Percentiles rank a stretch among this genome's conserved stretches.
These are phyloP conservation scores for Lactarius sp. DNA, from an alignment of 768 basidiomycete species.

Conservation along the genomic window DNA sequence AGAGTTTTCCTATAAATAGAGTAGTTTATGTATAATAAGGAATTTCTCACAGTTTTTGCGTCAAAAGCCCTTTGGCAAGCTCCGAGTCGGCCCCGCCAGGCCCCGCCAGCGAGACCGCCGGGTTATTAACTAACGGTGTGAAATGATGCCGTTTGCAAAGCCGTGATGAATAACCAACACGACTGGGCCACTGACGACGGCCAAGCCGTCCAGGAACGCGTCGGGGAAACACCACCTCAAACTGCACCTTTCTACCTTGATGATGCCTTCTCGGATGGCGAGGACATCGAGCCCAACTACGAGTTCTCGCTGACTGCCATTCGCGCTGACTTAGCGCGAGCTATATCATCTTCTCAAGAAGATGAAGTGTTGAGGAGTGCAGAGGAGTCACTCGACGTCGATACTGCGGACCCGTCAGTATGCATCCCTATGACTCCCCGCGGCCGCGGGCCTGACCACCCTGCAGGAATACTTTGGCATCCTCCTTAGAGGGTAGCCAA, in stretches of 20 bases:
- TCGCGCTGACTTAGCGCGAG: conserved; percentile 55
- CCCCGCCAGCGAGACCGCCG: no score
- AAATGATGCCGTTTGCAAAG: background rate
- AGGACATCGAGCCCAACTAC: conserved; percentile 44
- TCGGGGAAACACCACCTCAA: background rate
- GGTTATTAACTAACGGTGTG: background rate
- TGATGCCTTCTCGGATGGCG: conserved; percentile 64
- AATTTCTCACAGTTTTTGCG: background rate
- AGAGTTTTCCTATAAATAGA: background rate
- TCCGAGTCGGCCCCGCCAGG: no score
- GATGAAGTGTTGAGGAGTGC: conserved; percentile 29
- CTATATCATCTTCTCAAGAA: conserved; percentile 37
- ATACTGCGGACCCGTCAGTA: conserved; percentile 35
- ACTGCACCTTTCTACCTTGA: conserved; percentile 34
- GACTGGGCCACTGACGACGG: conserved; percentile 2
- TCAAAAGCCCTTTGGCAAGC: no score
- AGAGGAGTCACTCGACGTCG: conserved; percentile 46
- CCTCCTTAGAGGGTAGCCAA: conserved; percentile 28
- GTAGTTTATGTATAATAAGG: background rate
- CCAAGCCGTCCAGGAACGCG: background rate
- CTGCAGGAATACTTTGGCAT: conserved; percentile 31
- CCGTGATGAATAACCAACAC: conserved; percentile 12
- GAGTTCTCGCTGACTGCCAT: conserved; percentile 59
- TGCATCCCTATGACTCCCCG: background rate
- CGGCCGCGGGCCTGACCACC: background rate